Evolutionary conservation across 371 early-diverging fungal genomes (phyloP), one percentile per base, ranked within the genome.

Genomic region (Apophysomyces elegans): DNA sequence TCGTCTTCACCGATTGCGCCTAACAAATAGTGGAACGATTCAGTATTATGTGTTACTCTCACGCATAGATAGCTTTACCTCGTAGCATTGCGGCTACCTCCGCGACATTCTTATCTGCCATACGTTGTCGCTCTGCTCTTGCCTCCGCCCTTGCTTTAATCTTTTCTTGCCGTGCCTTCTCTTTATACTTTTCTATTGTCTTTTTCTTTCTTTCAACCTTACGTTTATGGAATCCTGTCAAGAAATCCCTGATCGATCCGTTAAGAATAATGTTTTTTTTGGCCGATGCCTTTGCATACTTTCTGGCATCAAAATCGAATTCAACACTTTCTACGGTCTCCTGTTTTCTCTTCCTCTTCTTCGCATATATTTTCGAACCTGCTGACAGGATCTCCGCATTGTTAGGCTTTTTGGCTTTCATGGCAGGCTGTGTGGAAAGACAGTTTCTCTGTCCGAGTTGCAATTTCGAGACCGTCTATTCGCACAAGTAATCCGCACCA

Each of bases 201-300:
- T 79, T 78, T 46, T 89, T 88, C 62, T 87, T 88, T 61, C 88
- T 78, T 68, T 90, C 89, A 7, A 86, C 76, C 57, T 93, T 93
- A 43, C 94, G 88, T 69, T 91, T 91, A 66, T 88, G 90, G 71
- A 93, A 93, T n/a, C 93, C 93, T 32, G 91, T 92, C 62, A 92
- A 75, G 61, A 85, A 93, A 37, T 91, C 88, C 14, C 90, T 88
- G 67, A 35, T 43, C 39, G 58, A 58, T 47, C 16, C 32, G 32
- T 26, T 26, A 26, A 2, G 32, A 26, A 18, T 18, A 35, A 4
- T 8, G 16, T 7, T 14, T 13, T n/a, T 16, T 36, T 11, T 13
- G 0, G 13, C 41, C 8, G 11, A 41, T 41, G 41, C 32, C 16
- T 9, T n/a, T 26, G 38, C 78, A 63, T 85, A 87, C 90, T 78